Evolutionary conservation across 2,329 filamentous ascomycete genomes (phyloP).

Genomic region (Hymenoscyphus occultus): DNA sequence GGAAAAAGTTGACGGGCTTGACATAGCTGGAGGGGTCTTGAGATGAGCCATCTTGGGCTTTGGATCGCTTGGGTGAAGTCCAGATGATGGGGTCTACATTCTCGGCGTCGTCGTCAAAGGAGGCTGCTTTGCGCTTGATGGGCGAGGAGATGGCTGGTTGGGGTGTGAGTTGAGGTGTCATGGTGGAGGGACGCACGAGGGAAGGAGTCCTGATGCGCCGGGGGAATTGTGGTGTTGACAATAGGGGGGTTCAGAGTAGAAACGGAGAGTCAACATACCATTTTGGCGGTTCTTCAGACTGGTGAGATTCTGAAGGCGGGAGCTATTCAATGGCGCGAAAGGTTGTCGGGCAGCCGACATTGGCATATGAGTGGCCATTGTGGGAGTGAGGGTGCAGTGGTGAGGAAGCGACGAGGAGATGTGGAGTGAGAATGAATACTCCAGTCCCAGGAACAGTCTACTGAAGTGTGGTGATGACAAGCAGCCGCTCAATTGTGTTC

Average conservation of each 20-base stretch:
- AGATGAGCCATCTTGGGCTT: conserved; percentile 45
- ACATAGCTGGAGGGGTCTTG: conserved; percentile 20
- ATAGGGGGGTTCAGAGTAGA: conserved; percentile 24
- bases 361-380: conserved; percentile 26
- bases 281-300: conserved; percentile 78
- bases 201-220: background rate
- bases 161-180: conserved; percentile 31
- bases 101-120: conserved; percentile 50
- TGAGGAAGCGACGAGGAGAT: too few relatives aligned
- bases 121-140: conserved; percentile 58
- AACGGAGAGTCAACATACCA: conserved; percentile 44
- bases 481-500: background rate
- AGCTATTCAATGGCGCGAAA: conserved; percentile 68
- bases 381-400: background rate
- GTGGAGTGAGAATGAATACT: background rate
- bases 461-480: background rate
- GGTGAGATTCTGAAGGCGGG: conserved; percentile 68
- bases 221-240: background rate
- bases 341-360: conserved; percentile 54
- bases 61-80: conserved; percentile 53
- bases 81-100: conserved; percentile 59
- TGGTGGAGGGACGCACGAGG: conserved; percentile 28
- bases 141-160: conserved; percentile 28
- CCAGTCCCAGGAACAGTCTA: background rate
- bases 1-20: conserved; percentile 36